A percentile compares a stretch with the other conserved stretches of the same genome.
Evolutionary conservation across 176 grass and related monocot genomes (phyloP).

Genomic region (Musa itinerans): DNA sequence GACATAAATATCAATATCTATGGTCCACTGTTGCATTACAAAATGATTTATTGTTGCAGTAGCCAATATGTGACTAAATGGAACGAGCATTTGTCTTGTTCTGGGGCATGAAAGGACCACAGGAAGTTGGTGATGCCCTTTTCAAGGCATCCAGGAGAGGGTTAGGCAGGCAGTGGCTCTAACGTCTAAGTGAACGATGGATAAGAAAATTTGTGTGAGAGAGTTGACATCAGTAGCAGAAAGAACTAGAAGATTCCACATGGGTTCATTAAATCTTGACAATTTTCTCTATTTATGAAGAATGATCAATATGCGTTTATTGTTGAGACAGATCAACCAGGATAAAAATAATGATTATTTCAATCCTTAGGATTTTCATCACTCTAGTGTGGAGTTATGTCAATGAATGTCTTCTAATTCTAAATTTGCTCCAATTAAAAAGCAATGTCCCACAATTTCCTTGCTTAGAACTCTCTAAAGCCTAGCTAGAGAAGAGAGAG

Average conservation of each 20-base stretch:
- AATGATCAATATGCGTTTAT: too few relatives aligned
- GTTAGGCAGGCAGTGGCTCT: neutral
- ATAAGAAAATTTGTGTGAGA: too few relatives aligned
- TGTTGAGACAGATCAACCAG: neutral
- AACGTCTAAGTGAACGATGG: too few relatives aligned
- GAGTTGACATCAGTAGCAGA: neutral
- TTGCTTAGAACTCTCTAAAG: neutral
- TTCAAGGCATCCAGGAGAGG: neutral
- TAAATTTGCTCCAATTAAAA: constrained; percentile 1
- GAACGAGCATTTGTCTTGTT: neutral
- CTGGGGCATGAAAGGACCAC: neutral
- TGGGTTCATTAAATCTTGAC: neutral
- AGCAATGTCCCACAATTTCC: neutral
- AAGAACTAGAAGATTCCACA: neutral
- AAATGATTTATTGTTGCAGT: neutral
- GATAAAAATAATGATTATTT: neutral
- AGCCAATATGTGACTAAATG: neutral
- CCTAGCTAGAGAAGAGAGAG: neutral
- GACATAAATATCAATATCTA: neutral
- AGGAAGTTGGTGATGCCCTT: neutral
- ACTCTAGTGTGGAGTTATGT: neutral
- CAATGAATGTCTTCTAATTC: neutral
- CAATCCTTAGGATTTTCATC: neutral
- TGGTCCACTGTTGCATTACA: neutral
- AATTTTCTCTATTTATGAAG: too few relatives aligned